phyloP scores from a whole-genome alignment of 1,284 basidiomycete genomes.

The Hypsizygus ulmarius region DNA sequence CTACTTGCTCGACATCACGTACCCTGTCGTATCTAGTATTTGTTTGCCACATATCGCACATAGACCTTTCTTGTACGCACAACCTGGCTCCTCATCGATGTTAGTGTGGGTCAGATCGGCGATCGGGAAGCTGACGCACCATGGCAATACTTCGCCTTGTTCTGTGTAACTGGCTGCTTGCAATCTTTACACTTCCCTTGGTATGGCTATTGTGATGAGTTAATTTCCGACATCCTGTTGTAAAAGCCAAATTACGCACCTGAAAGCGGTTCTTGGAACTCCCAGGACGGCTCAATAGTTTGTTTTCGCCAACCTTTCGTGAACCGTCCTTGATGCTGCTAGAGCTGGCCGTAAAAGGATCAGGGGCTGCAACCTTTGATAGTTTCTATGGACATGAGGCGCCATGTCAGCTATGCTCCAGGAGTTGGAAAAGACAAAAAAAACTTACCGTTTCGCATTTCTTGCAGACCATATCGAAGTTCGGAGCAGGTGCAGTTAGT shows the following conservation, averaged over 20 bases:
- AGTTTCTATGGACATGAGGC: conserved; percentile 57
- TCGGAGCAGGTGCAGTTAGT: conserved; percentile 11
- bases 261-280: conserved; percentile 72
- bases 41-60: conserved; percentile 83
- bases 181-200: conserved; percentile 82
- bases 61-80: conserved; percentile 80
- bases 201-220: conserved; percentile 57
- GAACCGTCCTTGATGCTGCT: conserved; percentile 73
- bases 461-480: conserved; percentile 65
- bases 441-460: conserved; percentile 64
- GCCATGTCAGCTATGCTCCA: conserved; percentile 13
- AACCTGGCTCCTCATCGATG: conserved; percentile 48
- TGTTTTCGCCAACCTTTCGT: conserved; percentile 81
- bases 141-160: conserved; percentile 83
- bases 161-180: conserved; percentile 77
- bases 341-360: conserved; percentile 73
- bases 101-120: conserved; percentile 11
- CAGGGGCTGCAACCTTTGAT: conserved; percentile 77
- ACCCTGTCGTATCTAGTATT: conserved; percentile 77
- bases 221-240: conserved; percentile 16
- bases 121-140: conserved; percentile 40
- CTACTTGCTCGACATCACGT: conserved; percentile 79
- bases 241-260: conserved; percentile 37
- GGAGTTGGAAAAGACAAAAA: conserved; percentile 23
- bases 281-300: conserved; percentile 64